Base-by-base conservation (phyloP, 1,284 basidiomycete genomes). In the Meira miltonrushii region DNA sequence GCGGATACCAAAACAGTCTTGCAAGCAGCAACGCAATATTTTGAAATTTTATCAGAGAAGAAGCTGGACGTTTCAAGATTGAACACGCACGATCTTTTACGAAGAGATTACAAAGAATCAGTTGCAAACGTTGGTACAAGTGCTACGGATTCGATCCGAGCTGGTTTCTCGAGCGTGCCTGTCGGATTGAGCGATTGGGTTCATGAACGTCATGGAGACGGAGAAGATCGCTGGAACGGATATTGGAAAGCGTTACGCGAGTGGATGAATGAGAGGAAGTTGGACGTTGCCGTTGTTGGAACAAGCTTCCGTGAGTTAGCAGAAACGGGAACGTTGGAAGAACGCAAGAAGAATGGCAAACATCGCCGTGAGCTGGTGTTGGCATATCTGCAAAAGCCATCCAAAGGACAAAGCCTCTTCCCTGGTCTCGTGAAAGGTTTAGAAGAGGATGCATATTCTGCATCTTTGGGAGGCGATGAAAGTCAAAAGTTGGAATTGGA, bases 31-130 rank as follows among this genome's bases (percentile, higher is more conserved):
- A 58, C 59, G 2, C 78, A 80, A 0, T 83, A 88, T 23, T 81
- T 83, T 6, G 67, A 78, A 6, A 79, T 80, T 0, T 83, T 96
- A 7, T 71, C 77, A 8, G 71, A 78, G 1, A 84, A 84, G 78
- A 97, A 97, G 77, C 74, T 72, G 3, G 84, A 88, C 62, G 82
- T 96, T 9, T 83, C 84, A 0, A 83, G 85, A 62, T 82, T 97
- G 25, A 81, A 80, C 38, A 85, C 86, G 0, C 81, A 84, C 51
- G 90, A 96, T 69, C 84, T 96, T 28, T 83, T 97, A 3, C 82
- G 88, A 17, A 82, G 94, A 17, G 94, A 97, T 79, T 98, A 93
- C 83, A 97, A 98, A 79, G 86, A 70, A 41, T 39, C 61, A 21
- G 57, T 59, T 25, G 62, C 67, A 11, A 40, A 54, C 28, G 13